phyloP scores from a whole-genome alignment of 2,329 filamentous ascomycete species.

The Epicoccum sorghinum region DNA sequence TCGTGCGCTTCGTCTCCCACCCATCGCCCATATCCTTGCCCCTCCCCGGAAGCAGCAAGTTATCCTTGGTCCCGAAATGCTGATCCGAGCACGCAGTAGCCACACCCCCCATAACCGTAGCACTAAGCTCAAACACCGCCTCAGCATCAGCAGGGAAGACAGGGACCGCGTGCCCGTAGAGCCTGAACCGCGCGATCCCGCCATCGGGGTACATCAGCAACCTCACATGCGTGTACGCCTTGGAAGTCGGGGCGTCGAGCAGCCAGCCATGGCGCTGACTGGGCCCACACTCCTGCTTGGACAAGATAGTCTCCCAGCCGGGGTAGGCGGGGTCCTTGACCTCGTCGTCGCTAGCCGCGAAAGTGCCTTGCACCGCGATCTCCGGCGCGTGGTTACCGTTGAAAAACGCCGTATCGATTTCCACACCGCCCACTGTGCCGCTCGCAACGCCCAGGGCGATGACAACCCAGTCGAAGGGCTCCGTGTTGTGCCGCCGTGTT shows the following conservation, averaged over 20 bases:
- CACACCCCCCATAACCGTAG: constrained; percentile 78
- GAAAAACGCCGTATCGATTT: constrained; percentile 83
- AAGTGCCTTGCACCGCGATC: constrained; percentile 78
- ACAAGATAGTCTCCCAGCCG: constrained; percentile 74
- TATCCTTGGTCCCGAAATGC: constrained; percentile 83
- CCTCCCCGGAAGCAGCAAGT: constrained; percentile 77
- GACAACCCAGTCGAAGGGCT: constrained; percentile 65
- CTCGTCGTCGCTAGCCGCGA: constrained; percentile 61
- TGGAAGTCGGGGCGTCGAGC: constrained; percentile 61
- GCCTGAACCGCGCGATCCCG: constrained; percentile 79
- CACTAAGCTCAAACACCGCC: constrained; percentile 75
- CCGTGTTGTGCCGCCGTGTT: constrained; percentile 64
- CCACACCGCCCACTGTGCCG: constrained; percentile 74
- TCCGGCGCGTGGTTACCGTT: constrained; percentile 81
- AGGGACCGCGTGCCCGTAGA: constrained; percentile 77
- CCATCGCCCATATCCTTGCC: constrained; percentile 88
- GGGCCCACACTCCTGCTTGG: constrained; percentile 73
- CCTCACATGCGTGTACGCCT: constrained; percentile 78
- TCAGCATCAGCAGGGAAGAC: constrained; percentile 72
- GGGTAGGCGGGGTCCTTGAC: constrained; percentile 54
- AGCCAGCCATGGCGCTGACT: constrained; percentile 76
- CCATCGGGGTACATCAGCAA: constrained; percentile 87
- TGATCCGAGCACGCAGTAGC: constrained; percentile 80
- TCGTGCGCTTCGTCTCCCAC: constrained; percentile 81
- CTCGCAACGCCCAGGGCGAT: constrained; percentile 67